A percentile compares a stretch with the other conserved stretches of the same genome.
phyloP scores from a whole-genome alignment of 2,329 filamentous ascomycete genomes.

The Aspergillus hortae region DNA sequence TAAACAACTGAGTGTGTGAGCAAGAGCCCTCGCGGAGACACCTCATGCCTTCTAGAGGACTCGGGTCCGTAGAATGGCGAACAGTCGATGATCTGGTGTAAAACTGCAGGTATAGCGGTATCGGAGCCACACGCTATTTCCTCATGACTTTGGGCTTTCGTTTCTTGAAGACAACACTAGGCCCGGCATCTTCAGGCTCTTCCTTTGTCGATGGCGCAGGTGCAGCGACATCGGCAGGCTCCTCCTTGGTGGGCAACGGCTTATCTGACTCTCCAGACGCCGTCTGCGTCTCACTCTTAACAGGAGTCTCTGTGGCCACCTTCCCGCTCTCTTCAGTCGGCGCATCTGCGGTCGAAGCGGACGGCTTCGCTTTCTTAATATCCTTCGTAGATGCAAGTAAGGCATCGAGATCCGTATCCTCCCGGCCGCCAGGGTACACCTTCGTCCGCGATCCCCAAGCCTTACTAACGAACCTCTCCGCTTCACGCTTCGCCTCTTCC shows the following conservation, averaged over 20 bases:
- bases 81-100: no score
- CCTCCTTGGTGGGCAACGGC: slow-evolving; percentile 3
- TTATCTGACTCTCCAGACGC: slow-evolving; percentile 5
- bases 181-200: slow-evolving; percentile 19
- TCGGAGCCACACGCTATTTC: slow-evolving; percentile 23
- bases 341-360: slow-evolving; percentile 4
- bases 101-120: no score
- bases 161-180: slow-evolving; percentile 47
- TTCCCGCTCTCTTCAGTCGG: slow-evolving; percentile 11
- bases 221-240: neutral
- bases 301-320: neutral
- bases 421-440: slow-evolving; percentile 36
- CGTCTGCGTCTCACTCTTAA: slow-evolving; percentile 17
- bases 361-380: slow-evolving; percentile 32
- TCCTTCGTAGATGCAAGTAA: slow-evolving; percentile 40
- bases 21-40: no score
- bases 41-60: no score
- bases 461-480: slow-evolving; percentile 33
- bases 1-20: no score
- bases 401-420: slow-evolving; percentile 41
- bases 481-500: slow-evolving; percentile 32
- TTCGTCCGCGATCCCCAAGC: slow-evolving; percentile 44
- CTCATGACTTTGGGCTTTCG: slow-evolving; percentile 45
- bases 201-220: slow-evolving; percentile 8
- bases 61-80: no score